A percentile compares a stretch with the other conserved stretches of the same genome.
Conservation (phyloP, 371 early-diverging fungal species). For the Mortierella sp. region DNA sequence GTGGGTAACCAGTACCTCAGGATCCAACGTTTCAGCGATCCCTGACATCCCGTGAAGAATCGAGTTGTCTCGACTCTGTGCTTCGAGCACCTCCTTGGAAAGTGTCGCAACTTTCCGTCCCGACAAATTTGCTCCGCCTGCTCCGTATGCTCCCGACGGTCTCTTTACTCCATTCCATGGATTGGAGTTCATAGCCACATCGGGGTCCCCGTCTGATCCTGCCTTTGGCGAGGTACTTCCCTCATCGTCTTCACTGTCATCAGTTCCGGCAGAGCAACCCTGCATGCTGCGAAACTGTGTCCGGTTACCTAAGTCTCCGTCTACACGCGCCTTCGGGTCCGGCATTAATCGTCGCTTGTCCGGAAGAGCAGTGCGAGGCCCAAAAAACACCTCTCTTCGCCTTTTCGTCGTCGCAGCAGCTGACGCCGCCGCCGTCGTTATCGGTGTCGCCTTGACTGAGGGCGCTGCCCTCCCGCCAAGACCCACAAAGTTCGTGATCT, state of each 20-base stretch:
- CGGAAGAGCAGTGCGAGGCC: neutral
- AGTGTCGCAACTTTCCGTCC: neutral
- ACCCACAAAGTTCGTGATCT: slow-evolving; percentile 34
- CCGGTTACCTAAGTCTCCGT: neutral
- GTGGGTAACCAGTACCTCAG: slow-evolving; percentile 19
- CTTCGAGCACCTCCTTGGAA: slow-evolving; percentile 21
- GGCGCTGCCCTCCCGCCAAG: slow-evolving; percentile 11
- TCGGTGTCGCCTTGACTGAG: neutral
- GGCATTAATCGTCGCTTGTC: slow-evolving; percentile 23
- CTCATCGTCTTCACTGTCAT: slow-evolving; percentile 16
- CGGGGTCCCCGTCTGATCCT: neutral
- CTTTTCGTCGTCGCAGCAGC: slow-evolving; percentile 10
- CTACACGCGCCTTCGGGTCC: neutral
- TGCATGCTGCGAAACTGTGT: neutral
- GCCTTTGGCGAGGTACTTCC: neutral
- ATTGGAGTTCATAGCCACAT: neutral
- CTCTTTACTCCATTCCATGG: neutral
- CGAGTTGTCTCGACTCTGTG: slow-evolving; percentile 20
- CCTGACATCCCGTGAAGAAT: neutral
- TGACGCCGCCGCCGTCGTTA: neutral
- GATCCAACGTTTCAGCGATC: neutral
- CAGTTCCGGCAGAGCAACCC: slow-evolving; percentile 15
- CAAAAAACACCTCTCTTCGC: slow-evolving; percentile 17
- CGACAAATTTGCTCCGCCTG: neutral
- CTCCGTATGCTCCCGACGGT: neutral